Percentiles rank a stretch among this genome's conserved stretches.
phyloP scores from a whole-genome alignment of 345 rosid genomes.

The Sisymbrium irio region DNA sequence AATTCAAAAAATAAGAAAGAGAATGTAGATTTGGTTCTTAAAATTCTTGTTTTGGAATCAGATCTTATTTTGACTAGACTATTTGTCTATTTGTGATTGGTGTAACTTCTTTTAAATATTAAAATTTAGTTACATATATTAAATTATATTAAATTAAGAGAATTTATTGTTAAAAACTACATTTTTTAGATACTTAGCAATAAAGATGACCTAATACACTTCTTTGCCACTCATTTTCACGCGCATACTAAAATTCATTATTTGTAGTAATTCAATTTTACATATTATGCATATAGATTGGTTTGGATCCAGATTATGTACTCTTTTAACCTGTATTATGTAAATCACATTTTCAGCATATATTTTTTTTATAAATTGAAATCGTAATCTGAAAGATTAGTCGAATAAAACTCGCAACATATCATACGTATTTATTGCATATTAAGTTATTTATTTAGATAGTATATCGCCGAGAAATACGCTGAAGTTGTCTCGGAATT shows the following conservation, averaged over 20 bases:
- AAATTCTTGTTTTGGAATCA: too few species aligned
- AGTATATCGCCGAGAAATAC: not conserved
- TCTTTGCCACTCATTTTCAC: not conserved
- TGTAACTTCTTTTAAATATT: too few species aligned
- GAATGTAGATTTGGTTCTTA: too few species aligned
- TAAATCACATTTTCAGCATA: not conserved
- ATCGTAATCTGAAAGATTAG: not conserved
- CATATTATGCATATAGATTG: not conserved
- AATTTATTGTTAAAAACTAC: too few species aligned
- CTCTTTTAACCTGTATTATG: not conserved
- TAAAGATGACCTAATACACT: too few species aligned
- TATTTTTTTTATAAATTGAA: not conserved
- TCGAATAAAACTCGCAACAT: not conserved
- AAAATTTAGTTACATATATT: too few species aligned
- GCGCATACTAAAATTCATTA: not conserved
- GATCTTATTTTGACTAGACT: too few species aligned
- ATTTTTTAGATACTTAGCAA: too few species aligned
- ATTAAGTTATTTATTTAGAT: not conserved
- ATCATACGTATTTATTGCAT: not conserved
- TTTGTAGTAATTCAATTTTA: not conserved
- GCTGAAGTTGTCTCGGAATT: slow-evolving; percentile 14
- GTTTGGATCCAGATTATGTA: not conserved
- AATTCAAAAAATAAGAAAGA: too few species aligned
- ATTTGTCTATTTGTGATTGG: too few species aligned
- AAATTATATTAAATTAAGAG: too few species aligned